These are phyloP conservation scores for Leptographium procerum DNA, from an alignment of 2,329 filamentous ascomycete genomes.

Conservation along the genomic window DNA sequence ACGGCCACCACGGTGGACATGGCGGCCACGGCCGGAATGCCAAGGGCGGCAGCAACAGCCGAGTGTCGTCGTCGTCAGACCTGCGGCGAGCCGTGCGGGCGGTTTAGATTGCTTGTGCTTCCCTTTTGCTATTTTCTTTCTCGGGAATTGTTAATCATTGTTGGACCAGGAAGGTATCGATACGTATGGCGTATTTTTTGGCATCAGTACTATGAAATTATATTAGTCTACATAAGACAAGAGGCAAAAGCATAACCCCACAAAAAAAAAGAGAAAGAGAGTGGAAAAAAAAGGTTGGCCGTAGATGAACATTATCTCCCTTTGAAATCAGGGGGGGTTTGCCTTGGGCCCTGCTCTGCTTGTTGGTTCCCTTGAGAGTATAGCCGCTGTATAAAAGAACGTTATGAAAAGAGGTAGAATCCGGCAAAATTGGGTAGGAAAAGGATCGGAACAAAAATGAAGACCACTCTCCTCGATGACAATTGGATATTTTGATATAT, in stretches of 20 bases:
- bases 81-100: slow-evolving; percentile 10
- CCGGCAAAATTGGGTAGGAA: not conserved
- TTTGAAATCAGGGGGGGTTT: not conserved
- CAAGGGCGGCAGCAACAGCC: slow-evolving; percentile 4
- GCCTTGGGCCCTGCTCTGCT: no score
- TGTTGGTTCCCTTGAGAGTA: no score
- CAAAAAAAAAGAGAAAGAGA: not conserved
- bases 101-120: not conserved
- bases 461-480: not conserved
- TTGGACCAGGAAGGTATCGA: no score
- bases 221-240: no score
- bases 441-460: not conserved
- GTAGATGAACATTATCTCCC: not conserved
- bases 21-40: slow-evolving; percentile 3
- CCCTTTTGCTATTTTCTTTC: no score
- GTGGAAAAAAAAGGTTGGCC: not conserved
- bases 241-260: no score
- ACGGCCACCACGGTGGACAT: slow-evolving; percentile 3
- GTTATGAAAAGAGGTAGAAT: not conserved
- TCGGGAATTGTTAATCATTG: no score
- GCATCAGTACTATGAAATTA: no score
- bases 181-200: no score
- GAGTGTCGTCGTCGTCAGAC: slow-evolving; percentile 10
- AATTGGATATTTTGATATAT: no score
- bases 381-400: not conserved